Percentiles rank a stretch among this genome's conserved stretches.
Evolutionary conservation across 2,329 filamentous ascomycete species (phyloP).

Genomic region (Alternaria sp.): DNA sequence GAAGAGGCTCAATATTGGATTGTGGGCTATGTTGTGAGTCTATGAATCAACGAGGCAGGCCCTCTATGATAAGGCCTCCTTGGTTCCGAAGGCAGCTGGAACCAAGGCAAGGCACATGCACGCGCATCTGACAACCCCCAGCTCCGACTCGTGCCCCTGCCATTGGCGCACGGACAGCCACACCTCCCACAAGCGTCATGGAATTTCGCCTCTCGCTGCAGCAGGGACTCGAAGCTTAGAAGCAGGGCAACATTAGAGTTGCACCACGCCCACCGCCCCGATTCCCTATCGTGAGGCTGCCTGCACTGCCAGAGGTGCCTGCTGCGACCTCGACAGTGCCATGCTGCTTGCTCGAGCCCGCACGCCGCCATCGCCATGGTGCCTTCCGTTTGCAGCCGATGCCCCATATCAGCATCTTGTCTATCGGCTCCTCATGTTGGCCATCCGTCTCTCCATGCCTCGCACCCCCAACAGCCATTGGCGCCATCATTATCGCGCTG

Average conservation of each 20-base stretch:
- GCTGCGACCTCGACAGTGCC: neutral
- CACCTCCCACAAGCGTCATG: constrained; percentile 22
- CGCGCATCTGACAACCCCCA: constrained; percentile 24
- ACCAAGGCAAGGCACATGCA: constrained; percentile 30
- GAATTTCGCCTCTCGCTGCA: constrained; percentile 12
- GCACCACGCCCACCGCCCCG: neutral
- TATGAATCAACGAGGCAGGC: constrained; percentile 2
- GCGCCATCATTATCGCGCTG: constrained; percentile 46
- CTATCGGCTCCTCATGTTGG: constrained; percentile 14
- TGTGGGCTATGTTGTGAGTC: constrained; percentile 16
- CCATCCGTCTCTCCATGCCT: constrained; percentile 41
- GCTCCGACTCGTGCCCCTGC: constrained; percentile 26
- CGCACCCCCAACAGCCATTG: constrained; percentile 38
- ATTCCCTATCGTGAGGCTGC: neutral
- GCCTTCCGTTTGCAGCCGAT: constrained; percentile 42
- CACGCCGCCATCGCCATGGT: constrained; percentile 4
- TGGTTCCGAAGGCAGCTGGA: constrained; percentile 23
- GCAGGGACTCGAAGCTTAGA: constrained; percentile 16
- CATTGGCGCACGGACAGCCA: constrained; percentile 24
- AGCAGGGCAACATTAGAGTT: constrained; percentile 20
- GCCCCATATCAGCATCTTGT: constrained; percentile 21
- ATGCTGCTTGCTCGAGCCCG: neutral
- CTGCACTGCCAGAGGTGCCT: neutral
- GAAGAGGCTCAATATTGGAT: constrained; percentile 9
- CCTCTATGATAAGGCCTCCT: constrained; percentile 25